Evolutionary conservation across 2,329 filamentous ascomycete species (phyloP), one percentile per base, ranked within the genome.

Genomic region (Pseudogymnoascus sp.): DNA sequence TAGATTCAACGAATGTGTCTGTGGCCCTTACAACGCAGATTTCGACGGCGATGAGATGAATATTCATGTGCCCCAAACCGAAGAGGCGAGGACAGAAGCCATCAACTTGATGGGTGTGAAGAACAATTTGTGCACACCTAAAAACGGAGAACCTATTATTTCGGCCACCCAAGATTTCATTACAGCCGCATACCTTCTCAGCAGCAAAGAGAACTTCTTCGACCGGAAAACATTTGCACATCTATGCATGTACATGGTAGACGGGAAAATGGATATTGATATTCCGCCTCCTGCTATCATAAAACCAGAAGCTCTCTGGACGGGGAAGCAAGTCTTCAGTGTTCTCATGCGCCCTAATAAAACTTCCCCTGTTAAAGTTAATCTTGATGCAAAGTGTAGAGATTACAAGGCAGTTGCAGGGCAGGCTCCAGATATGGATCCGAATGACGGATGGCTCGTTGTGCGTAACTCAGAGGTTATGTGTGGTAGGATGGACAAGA

Each of bases 11-110:
- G 94, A 99, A 73, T 99, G 94, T 83, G 94, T 96, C 1, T 99
- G 94, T 75, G 92, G 89, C 64, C 94, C 94, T 3, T 99, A 99
- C 80, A 99, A 99, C 69, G 94, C 94, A 61, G 94, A 99, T 83
- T 99, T 99, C 68, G 94, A 99, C 70, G 94, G 94, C 63, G 94
- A 99, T 69, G 94, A 99, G 74, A 99, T 99, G 94, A 99, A 99
- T 69, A 77, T 99, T 57, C 94, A 99, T 75, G 92, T 99, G 13
- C 94, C 94, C 1, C 94, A 99, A 72, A 97, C 94, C 0, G 94
- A 99, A 76, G 94, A 99, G 75, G 93, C 94, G 9, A 84, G 94
- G 62, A 90, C 93, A 2, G 94, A 99, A 75, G 94, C 94, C 0
- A 95, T 95, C 69, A 92, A 93, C 67, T 78, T 99, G 57, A 99